phyloP scores from a whole-genome alignment of 768 basidiomycete genomes.

The Xerocomellus amylosporus region DNA sequence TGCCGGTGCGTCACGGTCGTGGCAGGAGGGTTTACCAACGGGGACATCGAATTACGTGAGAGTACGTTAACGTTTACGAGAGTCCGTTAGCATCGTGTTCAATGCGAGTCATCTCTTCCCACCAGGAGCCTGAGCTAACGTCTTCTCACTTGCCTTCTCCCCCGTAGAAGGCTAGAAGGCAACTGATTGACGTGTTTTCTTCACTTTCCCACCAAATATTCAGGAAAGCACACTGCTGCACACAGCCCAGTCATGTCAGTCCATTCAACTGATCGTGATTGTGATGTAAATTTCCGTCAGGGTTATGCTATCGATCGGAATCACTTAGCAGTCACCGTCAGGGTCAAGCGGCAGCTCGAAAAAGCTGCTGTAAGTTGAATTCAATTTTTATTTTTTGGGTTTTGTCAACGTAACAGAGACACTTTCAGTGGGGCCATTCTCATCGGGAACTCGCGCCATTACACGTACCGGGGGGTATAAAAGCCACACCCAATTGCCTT shows the following conservation, averaged over 20 bases:
- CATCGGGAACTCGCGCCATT: background rate
- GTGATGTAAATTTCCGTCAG: conserved; percentile 18
- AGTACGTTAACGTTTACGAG: conserved; percentile 13
- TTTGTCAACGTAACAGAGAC: too few relatives aligned
- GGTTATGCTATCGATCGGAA: background rate
- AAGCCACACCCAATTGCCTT: background rate
- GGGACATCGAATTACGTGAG: conserved; percentile 4
- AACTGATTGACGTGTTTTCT: conserved; percentile 7
- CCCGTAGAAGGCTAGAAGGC: background rate
- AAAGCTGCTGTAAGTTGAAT: too few relatives aligned
- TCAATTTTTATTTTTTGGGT: too few relatives aligned
- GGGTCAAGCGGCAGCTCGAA: background rate
- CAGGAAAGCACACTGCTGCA: background rate
- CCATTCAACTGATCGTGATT: conserved; percentile 33
- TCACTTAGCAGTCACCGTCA: conserved; percentile 4
- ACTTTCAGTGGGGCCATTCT: too few relatives aligned
- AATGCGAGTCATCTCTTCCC: background rate
- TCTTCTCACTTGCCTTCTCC: conserved; percentile 4
- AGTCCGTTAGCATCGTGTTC: background rate
- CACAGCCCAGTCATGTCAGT: background rate
- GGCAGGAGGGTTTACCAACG: background rate
- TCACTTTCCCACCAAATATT: background rate
- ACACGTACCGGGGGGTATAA: conserved; percentile 12
- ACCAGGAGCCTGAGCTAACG: background rate
- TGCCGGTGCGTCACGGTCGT: background rate